Percentiles rank a stretch among this genome's conserved stretches.
Evolutionary conservation across 352 stramenopile species (phyloP).

Genomic region (Globisporangium yorkense): DNA sequence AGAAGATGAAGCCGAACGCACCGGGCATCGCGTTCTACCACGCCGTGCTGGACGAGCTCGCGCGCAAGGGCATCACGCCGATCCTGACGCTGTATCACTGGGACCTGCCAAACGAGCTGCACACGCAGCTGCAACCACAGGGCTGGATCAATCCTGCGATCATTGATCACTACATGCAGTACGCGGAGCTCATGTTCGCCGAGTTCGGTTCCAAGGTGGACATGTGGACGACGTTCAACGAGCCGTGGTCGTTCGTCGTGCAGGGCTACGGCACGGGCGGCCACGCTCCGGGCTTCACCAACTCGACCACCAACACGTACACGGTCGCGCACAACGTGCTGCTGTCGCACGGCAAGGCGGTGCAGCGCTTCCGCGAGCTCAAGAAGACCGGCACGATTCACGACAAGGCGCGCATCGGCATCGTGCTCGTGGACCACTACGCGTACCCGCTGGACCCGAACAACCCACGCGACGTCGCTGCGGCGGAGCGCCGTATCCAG

Average conservation of each 20-base stretch:
- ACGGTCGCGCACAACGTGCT: slow-evolving; percentile 87
- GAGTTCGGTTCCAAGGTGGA: slow-evolving; percentile 90
- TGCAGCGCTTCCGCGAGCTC: slow-evolving; percentile 78
- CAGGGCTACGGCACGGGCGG: slow-evolving; percentile 81
- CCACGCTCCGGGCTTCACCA: slow-evolving; percentile 23
- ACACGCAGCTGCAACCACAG: slow-evolving; percentile 58
- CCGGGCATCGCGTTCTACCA: slow-evolving; percentile 88
- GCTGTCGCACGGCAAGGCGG: slow-evolving; percentile 83
- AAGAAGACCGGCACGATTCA: slow-evolving; percentile 31
- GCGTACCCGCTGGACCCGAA: slow-evolving; percentile 66
- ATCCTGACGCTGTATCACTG: slow-evolving; percentile 95
- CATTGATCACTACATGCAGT: slow-evolving; percentile 78
- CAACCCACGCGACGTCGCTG: slow-evolving; percentile 36
- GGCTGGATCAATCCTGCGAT: slow-evolving; percentile 66
- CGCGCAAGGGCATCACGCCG: slow-evolving; percentile 64
- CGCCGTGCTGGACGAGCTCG: slow-evolving; percentile 74
- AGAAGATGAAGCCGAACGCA: slow-evolving; percentile 56
- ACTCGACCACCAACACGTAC: slow-evolving; percentile 42
- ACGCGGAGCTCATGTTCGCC: slow-evolving; percentile 87
- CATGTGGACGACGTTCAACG: slow-evolving; percentile 95
- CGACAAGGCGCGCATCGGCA: slow-evolving; percentile 80
- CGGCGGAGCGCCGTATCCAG: slow-evolving; percentile 79
- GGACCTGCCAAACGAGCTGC: slow-evolving; percentile 87
- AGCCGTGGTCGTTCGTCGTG: slow-evolving; percentile 85
- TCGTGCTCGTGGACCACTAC: slow-evolving; percentile 85